Evolutionary conservation across 2,329 filamentous ascomycete genomes (phyloP).

Genomic region (Clarireedia hainanense): DNA sequence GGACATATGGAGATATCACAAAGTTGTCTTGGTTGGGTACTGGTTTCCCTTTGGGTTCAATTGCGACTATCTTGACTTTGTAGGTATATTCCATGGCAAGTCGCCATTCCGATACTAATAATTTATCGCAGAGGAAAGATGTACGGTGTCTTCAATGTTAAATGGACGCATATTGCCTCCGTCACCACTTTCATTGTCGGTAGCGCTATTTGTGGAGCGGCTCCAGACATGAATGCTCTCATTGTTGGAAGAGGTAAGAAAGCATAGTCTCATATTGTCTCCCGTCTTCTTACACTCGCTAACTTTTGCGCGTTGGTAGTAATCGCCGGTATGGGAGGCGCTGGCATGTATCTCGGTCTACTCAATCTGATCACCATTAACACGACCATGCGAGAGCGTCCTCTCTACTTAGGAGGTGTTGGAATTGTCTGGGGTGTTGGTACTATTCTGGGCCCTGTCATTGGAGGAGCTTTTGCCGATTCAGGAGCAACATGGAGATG

Average conservation of each 20-base stretch:
- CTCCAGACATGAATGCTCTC: constrained; percentile 31
- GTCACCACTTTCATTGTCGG: constrained; percentile 22
- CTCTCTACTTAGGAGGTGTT: constrained; percentile 10
- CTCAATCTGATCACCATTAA: constrained; percentile 14
- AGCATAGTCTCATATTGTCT: too few relatives aligned
- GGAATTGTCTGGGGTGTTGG: constrained; percentile 16
- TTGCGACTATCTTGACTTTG: constrained; percentile 5
- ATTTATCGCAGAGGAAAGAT: constrained; percentile 4
- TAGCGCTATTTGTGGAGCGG: constrained; percentile 24
- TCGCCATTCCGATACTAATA: background rate
- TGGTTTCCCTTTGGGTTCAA: constrained; percentile 32
- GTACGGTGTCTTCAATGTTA: constrained; percentile 21
- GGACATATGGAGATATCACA: constrained; percentile 29
- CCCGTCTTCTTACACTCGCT: too few relatives aligned
- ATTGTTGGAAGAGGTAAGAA: constrained; percentile 34
- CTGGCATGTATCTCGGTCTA: constrained; percentile 35
- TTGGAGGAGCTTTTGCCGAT: constrained; percentile 28
- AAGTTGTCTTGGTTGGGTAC: constrained; percentile 35
- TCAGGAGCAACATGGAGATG: constrained; percentile 28
- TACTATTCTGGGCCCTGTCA: constrained; percentile 17
- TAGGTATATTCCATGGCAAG: background rate
- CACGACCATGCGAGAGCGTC: constrained; percentile 10
- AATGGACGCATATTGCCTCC: constrained; percentile 17
- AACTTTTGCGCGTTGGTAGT: constrained; percentile 13
- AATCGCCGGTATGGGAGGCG: constrained; percentile 34